A percentile compares a stretch with the other conserved stretches of the same genome.
These are phyloP conservation scores for Balamuthia mandrillaris DNA, from an alignment of 208 protist genomes.

Conservation along the genomic window DNA sequence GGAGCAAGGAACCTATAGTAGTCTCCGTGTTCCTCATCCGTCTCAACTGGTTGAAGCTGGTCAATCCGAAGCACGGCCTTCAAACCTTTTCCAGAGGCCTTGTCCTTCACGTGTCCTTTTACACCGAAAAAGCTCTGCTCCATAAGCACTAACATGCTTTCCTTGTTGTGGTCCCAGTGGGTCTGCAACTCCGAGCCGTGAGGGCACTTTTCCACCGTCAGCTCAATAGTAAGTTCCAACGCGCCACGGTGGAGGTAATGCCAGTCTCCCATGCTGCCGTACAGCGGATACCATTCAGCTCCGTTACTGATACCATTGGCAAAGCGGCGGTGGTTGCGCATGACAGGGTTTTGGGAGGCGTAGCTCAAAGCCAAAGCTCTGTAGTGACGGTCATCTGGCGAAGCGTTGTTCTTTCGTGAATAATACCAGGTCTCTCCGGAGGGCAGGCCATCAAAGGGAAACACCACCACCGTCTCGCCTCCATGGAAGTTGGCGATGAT, in stretches of 20 bases:
- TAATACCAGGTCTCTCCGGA: background rate
- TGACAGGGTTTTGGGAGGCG: background rate
- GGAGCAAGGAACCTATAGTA: constrained; percentile 23
- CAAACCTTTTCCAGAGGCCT: no score
- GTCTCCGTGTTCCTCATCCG: constrained; percentile 5
- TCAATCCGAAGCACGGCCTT: no score
- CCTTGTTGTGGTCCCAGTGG: constrained; percentile 7
- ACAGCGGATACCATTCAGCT: constrained; percentile 32
- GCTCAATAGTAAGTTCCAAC: constrained; percentile 11
- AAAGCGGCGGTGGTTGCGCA: background rate
- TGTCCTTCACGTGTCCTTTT: background rate
- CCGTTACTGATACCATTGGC: constrained; percentile 42
- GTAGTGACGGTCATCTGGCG: background rate
- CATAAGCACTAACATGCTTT: background rate
- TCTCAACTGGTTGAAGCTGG: no score
- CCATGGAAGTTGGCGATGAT: constrained; percentile 35
- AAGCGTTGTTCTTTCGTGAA: no score
- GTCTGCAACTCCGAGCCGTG: background rate
- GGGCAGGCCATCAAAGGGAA: constrained; percentile 9
- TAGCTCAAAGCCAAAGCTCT: constrained; percentile 1
- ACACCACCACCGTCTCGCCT: constrained; percentile 14
- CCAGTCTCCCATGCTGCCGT: constrained; percentile 38
- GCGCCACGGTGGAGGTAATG: background rate
- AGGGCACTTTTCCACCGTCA: background rate
- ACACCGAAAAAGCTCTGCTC: background rate